Base-by-base conservation (phyloP, 345 rosid genomes). In the Stellera chamaejasme region DNA sequence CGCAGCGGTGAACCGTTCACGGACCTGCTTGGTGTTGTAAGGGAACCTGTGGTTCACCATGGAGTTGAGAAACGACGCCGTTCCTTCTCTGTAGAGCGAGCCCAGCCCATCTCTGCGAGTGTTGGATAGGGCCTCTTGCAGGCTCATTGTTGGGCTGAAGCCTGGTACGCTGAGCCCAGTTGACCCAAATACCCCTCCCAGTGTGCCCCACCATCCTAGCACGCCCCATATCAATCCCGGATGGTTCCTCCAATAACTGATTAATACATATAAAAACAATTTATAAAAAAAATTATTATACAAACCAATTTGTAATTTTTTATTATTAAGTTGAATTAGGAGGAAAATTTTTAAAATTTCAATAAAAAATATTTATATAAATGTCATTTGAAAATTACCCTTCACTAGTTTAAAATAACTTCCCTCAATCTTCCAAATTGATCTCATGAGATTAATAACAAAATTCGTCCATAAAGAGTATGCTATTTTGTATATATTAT, bases 231-330 rank as follows among this genome's bases (percentile, higher is more conserved):
- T 79, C 59, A 93, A 13, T 3, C 74, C 65, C 0, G 99, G 99
- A 68, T 93, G 91, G 68, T 61, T 81, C 68, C 83, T 89, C 99
- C 99, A 93, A 84, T 79, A 93, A 68, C 99, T 93, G 77, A 55
- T 63, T 39, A 19, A 19, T 19, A 19, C 23, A 19, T 19, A 19
- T 19, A 19, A 19, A 19, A 19, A 19, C 0, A 19, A 0, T 19
- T 0, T 19, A 19, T 19, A 0, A 19, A 19, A 19, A 19, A 19
- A 19, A 19, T 19, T 19, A 19, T 19, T 19, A 19, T 19, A 19
- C 23, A 19, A 19, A 19, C 23, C 23, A 19, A 19, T 19, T 19
- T 19, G 1, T 19, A 0, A 19, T 19, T 19, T 19, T 19, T 19
- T 19, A 19, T 19, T 19, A 19, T 19, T 0, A 19, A 19, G 0